Conservation (phyloP, 306 rosid genomes). For the Sechiopsis laciniata region DNA sequence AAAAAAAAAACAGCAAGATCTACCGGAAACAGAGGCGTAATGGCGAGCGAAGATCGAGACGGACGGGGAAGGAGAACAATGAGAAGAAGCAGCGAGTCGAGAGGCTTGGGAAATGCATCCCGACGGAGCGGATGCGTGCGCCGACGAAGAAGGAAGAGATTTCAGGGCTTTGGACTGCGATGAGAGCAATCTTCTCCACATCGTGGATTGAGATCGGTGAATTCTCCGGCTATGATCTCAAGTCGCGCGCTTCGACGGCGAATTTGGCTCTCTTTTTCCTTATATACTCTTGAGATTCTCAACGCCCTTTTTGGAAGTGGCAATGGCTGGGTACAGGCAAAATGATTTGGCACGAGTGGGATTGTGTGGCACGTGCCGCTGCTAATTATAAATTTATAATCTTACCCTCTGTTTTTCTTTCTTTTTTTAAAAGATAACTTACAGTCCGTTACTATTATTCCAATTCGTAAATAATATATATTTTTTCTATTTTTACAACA, state of each 20-base stretch:
- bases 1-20: conserved; percentile 5
- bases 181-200: conserved; percentile 70
- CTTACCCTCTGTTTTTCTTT: too few species aligned
- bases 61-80: not conserved
- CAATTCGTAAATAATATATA: too few species aligned
- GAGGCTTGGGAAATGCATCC: conserved; percentile 43
- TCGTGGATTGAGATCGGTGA: conserved; percentile 16
- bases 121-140: conserved; percentile 29
- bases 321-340: not conserved
- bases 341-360: too few species aligned
- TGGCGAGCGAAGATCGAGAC: conserved; percentile 28
- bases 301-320: not conserved
- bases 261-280: not conserved
- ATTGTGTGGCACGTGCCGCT: too few species aligned
- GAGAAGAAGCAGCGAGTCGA: conserved; percentile 22
- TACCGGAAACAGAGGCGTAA: conserved; percentile 55
- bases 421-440: too few species aligned
- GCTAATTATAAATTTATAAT: too few species aligned
- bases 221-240: conserved; percentile 12
- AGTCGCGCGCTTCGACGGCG: conserved; percentile 2
- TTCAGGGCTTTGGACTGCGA: conserved; percentile 59
- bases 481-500: too few species aligned
- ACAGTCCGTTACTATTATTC: too few species aligned
- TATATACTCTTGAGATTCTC: not conserved
- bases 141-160: conserved; percentile 27